Evolutionary conservation across 805 yeast genomes (phyloP), one percentile per base, ranked within the genome.

Genomic region (Hanseniaspora osmophila): DNA sequence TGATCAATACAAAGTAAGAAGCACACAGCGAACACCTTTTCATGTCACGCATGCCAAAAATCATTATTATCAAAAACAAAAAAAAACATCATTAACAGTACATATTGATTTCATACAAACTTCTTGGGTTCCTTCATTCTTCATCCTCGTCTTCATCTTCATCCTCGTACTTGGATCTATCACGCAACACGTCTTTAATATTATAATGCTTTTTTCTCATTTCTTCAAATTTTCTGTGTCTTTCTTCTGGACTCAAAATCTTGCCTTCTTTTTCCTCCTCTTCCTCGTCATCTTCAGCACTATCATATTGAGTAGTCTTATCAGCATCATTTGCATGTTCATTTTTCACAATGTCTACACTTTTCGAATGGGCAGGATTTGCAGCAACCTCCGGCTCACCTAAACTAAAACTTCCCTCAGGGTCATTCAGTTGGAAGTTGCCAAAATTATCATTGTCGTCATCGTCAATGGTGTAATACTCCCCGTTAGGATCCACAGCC

Each of bases 161-260:
- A 9, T 45, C 48, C 12, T 44, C 33, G 7, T 22, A 22, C 27
- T 12, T 12, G 10, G 49, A 46, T 41, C 44, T 54, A 19, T 57
- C 52, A 30, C 60, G 62, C 37, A 71, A 55, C 0, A 67, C 67
- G 35, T 67, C 68, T 40, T 65, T 68, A 37, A 80, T 68, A 54
- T 80, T 84, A 60, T 86, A 86, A 62, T 87, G 95, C 47, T 73
- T 66, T 57, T 84, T 85, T 57, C 95, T 75, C 73, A 77, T 69
- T 53, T 80, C 82, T 60, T 84, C 94, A 55, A 87, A 87, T 49
- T 68, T 62, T 48, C 63, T 70, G 57, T 81, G 90, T 53, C 73
- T 77, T 45, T 74, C 81, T 52, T 73, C 84, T 1, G 78, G 72
- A 12, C 10, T 32, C 15, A 32, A 32, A 6, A 12, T n/a, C 30